Conservation (phyloP, 2,329 filamentous ascomycete genomes). For the Exserohilum turcica region DNA sequence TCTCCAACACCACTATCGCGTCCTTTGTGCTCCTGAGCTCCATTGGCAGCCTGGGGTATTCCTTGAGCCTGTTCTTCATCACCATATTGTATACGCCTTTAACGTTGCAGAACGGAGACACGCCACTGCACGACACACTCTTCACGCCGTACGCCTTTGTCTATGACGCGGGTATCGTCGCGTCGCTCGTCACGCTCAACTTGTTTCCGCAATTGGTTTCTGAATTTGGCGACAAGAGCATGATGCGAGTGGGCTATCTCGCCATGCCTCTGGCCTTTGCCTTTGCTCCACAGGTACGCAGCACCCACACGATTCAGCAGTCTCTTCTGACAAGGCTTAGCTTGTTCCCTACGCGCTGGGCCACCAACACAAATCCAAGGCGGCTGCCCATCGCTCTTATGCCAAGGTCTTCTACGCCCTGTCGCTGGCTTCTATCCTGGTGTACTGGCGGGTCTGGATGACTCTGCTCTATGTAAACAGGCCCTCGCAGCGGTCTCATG, state of each 20-base stretch:
- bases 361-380: slow-evolving; percentile 49
- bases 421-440: slow-evolving; percentile 51
- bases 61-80: slow-evolving; percentile 67
- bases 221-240: slow-evolving; percentile 28
- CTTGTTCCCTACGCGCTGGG: slow-evolving; percentile 59
- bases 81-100: slow-evolving; percentile 62
- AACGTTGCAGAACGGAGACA: slow-evolving; percentile 48
- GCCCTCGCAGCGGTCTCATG: slow-evolving; percentile 52
- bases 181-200: slow-evolving; percentile 55
- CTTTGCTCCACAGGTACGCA: slow-evolving; percentile 40
- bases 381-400: slow-evolving; percentile 50
- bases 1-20: slow-evolving; percentile 56
- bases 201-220: slow-evolving; percentile 40
- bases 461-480: slow-evolving; percentile 55
- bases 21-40: slow-evolving; percentile 65
- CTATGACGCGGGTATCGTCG: slow-evolving; percentile 51
- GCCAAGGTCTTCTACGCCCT: slow-evolving; percentile 56
- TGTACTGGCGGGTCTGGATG: slow-evolving; percentile 55
- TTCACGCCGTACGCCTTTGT: slow-evolving; percentile 42
- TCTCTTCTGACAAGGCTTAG: slow-evolving; percentile 23
- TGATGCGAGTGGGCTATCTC: slow-evolving; percentile 34
- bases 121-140: slow-evolving; percentile 38
- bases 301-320: neutral
- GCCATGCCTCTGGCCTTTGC: slow-evolving; percentile 43
- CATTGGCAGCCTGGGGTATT: slow-evolving; percentile 64